Base-by-base conservation (phyloP, 768 basidiomycete species). In the Tricholoma matsutake region DNA sequence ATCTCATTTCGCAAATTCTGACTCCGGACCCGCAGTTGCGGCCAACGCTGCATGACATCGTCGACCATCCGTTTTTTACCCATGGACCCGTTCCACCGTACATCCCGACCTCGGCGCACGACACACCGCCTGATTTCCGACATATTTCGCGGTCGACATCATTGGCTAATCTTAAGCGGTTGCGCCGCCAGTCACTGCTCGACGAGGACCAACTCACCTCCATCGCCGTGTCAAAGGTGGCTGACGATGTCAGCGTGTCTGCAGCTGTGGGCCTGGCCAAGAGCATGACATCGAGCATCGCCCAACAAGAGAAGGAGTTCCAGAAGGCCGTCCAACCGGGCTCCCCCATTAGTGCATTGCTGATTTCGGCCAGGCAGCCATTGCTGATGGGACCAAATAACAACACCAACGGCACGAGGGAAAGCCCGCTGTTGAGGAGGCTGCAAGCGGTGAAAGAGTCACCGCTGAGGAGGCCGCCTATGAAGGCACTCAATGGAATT, bases 301-400 rank as follows among this genome's bases (percentile, higher is more conserved):
- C 88, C 3, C 84, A 93, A 67, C 92, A 94, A 70, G 97, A 99
- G 83, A 89, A 89, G 72, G 97, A 98, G 73, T 98, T 98, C 87
- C 89, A 91, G 78, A 88, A 90, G 68, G 97, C 95, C 1, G 92
- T 98, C 1, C 93, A 95, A 69, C 96, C 96, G 6, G 94, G 92
- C 45, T 92, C 90, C 63, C 97, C 97, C 0, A 96, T 99, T 61
- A 92, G 92, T 29, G 93, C 92, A 2, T 76, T 99, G 54, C 82
- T 99, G 67, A 89, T 85, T 65, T 94, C 93, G 2, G 95, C 95
- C 6, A 82, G 89, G 60, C 92, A 94, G 72, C 95, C 95, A 0
- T 78, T 97, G 41, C 77, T 96, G 54, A 89, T 94, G 74, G 81
- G 81, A 18, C 81, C 73, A 16, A 67, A 69, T 8, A 69, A 58